Base-by-base conservation (phyloP, 805 yeast genomes). In the Lipomyces lipofer region DNA sequence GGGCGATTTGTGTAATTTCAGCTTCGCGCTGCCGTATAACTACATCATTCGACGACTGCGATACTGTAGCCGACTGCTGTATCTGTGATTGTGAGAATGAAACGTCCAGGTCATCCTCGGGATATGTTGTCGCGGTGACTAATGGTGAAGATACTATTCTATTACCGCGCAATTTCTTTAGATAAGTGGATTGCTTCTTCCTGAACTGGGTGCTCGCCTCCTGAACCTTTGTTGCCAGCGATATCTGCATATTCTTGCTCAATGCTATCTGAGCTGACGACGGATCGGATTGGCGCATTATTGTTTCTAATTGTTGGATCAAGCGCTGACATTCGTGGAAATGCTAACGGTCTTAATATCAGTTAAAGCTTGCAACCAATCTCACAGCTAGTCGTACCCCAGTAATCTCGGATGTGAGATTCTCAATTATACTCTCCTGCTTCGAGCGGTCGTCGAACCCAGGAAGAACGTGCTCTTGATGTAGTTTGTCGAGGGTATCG, bases 1-100 rank as follows among this genome's bases (percentile, higher is more conserved):
- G 88, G 3, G 99, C 98, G 50, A 94, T 78, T 62, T 86, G 86
- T 29, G 86, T 86, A 49, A 94, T 94, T 66, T 92, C 99, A 49
- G 83, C 80, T 66, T 94, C 99, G 50, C 99, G 77, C 63, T 86
- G 88, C 51, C 81, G 78, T 33, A 87, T 69, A 50, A 72, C 70
- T 24, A 71, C 70, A 54, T 75, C 78, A 35, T 74, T 70, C 4
- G 76, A 64, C 13, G 64, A 35, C 24, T 50, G 54, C 12, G 50
- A 56, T 30, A 54, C 38, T 27, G 39, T 44, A 2, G 56, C 54
- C 7, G 63, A 56, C 29, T 64, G 60, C 39, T 67, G 69, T 35
- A 69, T 71, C 39, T 71, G 66, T 2, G 67, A 53, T 32, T 62
- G 63, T 13, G 66, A 63, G 24, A 59, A 55, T 7, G 63, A 49